These are phyloP conservation scores for Begonia loranthoides DNA, from an alignment of 306 rosid genomes.

Conservation along the genomic window DNA sequence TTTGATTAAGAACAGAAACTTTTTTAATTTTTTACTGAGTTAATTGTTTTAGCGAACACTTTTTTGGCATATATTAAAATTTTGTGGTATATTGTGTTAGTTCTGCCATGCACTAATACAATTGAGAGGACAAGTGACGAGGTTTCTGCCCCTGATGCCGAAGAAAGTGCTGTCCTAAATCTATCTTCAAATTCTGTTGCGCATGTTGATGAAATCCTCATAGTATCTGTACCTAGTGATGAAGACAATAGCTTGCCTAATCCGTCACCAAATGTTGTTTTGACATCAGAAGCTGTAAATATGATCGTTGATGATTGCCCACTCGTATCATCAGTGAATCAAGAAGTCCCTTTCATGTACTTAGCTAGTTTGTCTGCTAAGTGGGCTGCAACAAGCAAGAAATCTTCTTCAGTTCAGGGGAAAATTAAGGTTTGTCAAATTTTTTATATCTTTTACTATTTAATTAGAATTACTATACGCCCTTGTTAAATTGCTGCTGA, in stretches of 20 bases:
- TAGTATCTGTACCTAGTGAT: constrained; percentile 14
- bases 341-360: constrained; percentile 68
- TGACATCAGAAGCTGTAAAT: constrained; percentile 16
- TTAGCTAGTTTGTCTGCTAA: constrained; percentile 76
- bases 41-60: too few species aligned
- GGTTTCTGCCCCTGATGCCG: constrained; percentile 14
- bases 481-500: constrained; percentile 1
- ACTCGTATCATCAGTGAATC: constrained; percentile 29
- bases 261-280: constrained; percentile 16
- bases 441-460: constrained; percentile 4
- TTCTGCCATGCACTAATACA: constrained; percentile 17
- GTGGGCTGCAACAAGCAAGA: constrained; percentile 46
- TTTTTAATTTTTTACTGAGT: too few species aligned
- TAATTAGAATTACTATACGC: constrained; percentile 3
- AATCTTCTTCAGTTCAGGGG: constrained; percentile 38
- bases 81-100: too few species aligned
- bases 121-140: constrained; percentile 19
- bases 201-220: constrained; percentile 21
- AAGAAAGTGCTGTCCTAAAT: constrained; percentile 27
- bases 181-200: constrained; percentile 15
- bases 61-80: too few species aligned
- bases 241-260: constrained; percentile 18
- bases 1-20: too few species aligned
- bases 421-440: constrained; percentile 50
- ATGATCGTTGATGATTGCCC: constrained; percentile 35